Percentiles rank a stretch among this genome's conserved stretches.
Evolutionary conservation across 1,284 basidiomycete species (phyloP).

Genomic region (Waitea zeae): DNA sequence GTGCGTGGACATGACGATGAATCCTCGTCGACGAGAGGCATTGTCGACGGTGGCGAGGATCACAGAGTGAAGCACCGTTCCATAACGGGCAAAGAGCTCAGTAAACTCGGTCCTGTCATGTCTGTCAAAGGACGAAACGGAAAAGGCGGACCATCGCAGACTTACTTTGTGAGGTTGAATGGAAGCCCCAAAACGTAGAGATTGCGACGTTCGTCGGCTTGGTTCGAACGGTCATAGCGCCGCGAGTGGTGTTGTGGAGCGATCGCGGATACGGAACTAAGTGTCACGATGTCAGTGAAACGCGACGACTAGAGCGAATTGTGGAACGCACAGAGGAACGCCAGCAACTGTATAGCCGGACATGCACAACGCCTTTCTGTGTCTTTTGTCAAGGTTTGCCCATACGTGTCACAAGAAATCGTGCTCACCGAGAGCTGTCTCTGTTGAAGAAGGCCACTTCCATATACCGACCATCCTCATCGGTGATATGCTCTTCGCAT

Average conservation of each 20-base stretch:
- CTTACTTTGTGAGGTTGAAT: constrained; percentile 58
- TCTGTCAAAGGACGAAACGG: neutral
- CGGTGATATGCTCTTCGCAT: constrained; percentile 20
- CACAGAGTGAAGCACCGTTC: constrained; percentile 52
- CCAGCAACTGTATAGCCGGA: constrained; percentile 44
- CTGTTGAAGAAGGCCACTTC: constrained; percentile 31
- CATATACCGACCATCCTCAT: constrained; percentile 21
- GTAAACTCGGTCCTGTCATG: constrained; percentile 44
- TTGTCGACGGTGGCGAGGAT: constrained; percentile 68
- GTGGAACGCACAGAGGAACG: constrained; percentile 27
- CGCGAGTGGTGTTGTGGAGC: constrained; percentile 9
- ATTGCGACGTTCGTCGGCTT: constrained; percentile 44
- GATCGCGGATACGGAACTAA: constrained; percentile 17
- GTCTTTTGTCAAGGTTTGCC: neutral
- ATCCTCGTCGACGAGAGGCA: constrained; percentile 60
- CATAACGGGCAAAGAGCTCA: constrained; percentile 40
- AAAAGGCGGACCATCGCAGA: constrained; percentile 2
- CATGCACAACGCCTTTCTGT: constrained; percentile 49
- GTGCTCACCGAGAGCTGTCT: constrained; percentile 27
- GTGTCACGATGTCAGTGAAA: constrained; percentile 6
- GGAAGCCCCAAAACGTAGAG: constrained; percentile 67
- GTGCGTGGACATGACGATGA: constrained; percentile 59
- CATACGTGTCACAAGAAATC: neutral
- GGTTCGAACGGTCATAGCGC: constrained; percentile 11
- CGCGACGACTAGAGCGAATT: neutral